phyloP scores from a whole-genome alignment of 352 stramenopile species.

The Elongisporangium anandrum region DNA sequence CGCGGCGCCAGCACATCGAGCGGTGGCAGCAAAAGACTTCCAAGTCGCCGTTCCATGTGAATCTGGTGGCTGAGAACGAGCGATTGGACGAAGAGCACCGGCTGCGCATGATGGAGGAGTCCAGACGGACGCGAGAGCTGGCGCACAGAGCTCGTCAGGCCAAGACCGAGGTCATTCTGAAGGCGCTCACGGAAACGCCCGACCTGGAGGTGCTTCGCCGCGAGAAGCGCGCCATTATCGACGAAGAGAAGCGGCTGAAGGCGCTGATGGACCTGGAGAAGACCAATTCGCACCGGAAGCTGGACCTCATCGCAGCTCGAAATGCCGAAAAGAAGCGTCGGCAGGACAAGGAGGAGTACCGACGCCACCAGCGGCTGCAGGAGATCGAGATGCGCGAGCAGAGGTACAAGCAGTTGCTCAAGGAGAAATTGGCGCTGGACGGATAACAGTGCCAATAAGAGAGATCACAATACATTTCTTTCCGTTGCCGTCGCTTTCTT shows the following conservation, averaged over 20 bases:
- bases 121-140: conserved; percentile 50
- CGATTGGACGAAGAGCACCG: conserved; percentile 89
- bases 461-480: conserved; percentile 20
- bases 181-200: conserved; percentile 84
- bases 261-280: conserved; percentile 93
- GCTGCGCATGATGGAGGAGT: conserved; percentile 74
- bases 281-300: conserved; percentile 89
- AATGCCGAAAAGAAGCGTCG: conserved; percentile 90
- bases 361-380: conserved; percentile 54
- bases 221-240: conserved; percentile 93
- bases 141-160: conserved; percentile 76
- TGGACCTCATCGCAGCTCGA: conserved; percentile 87
- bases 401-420: conserved; percentile 68
- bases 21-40: conserved; percentile 89
- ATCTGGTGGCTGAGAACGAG: conserved; percentile 93
- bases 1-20: conserved; percentile 53
- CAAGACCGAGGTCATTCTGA: conserved; percentile 93
- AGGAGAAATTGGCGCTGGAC: conserved; percentile 78
- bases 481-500: conserved; percentile 6
- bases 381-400: conserved; percentile 62
- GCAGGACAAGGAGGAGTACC: conserved; percentile 86
- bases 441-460: neutral
- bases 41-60: conserved; percentile 90
- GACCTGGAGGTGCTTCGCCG: conserved; percentile 89
- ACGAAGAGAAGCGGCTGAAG: conserved; percentile 92